Percentiles rank a stretch among this genome's conserved stretches.
Conservation (phyloP, 2,329 filamentous ascomycete species). For the Ophiostoma montium region DNA sequence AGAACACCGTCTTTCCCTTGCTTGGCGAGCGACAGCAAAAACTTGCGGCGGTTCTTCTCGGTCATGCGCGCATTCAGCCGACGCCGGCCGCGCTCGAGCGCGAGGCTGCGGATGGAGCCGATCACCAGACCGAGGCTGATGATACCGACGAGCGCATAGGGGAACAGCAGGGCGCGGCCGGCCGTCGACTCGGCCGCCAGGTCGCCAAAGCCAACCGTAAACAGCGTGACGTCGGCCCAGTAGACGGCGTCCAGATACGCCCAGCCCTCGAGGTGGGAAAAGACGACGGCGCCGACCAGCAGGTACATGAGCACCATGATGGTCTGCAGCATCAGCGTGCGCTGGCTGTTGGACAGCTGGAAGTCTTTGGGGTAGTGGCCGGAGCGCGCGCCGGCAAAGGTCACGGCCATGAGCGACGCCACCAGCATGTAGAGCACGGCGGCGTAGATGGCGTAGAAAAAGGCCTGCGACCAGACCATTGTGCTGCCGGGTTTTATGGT, state of each 20-base stretch:
- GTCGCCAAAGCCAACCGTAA: conserved; percentile 52
- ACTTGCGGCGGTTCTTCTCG: conserved; percentile 40
- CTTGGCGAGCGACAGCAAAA: conserved; percentile 30
- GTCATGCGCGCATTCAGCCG: conserved; percentile 42
- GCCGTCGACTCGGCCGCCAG: conserved; percentile 33
- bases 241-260: conserved; percentile 65
- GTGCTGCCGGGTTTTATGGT: conserved; percentile 24
- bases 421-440: conserved; percentile 68
- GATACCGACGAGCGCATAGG: conserved; percentile 70
- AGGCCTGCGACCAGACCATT: conserved; percentile 64
- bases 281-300: conserved; percentile 61
- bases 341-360: conserved; percentile 61
- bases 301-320: conserved; percentile 76
- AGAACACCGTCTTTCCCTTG: conserved; percentile 34
- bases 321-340: conserved; percentile 81
- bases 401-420: conserved; percentile 61
- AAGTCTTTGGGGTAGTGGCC: conserved; percentile 69
- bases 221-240: conserved; percentile 60
- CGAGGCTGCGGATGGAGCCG: conserved; percentile 34
- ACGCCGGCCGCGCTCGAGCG: conserved; percentile 41
- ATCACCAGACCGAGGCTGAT: conserved; percentile 44
- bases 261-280: conserved; percentile 59
- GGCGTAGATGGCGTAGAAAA: conserved; percentile 73
- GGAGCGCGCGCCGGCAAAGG: conserved; percentile 59
- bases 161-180: conserved; percentile 60